phyloP scores from a whole-genome alignment of 164 flowering plant species.

The Piper longum region DNA sequence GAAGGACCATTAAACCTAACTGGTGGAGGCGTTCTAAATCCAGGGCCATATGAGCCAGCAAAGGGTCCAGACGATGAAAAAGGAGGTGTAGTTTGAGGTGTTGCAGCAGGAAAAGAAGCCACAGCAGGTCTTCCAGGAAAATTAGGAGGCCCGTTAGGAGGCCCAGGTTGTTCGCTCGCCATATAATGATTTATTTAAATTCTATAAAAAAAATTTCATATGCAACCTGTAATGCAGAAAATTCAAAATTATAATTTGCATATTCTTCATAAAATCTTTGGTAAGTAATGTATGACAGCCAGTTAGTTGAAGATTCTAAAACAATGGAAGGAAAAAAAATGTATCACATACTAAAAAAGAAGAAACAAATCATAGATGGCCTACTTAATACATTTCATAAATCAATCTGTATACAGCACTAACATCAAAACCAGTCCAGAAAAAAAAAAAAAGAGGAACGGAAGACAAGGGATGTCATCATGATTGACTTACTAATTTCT shows the following conservation, averaged over 20 bases:
- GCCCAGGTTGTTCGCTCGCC: slow-evolving; percentile 18
- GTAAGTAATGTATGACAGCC: too few relatives aligned
- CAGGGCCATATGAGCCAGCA: slow-evolving; percentile 22
- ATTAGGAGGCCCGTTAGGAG: slow-evolving; percentile 13
- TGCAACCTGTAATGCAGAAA: slow-evolving; percentile 1
- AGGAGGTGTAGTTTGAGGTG: slow-evolving; percentile 36
- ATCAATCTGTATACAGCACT: too few relatives aligned
- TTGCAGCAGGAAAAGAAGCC: slow-evolving; percentile 41
- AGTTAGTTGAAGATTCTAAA: too few relatives aligned
- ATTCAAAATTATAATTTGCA: not conserved
- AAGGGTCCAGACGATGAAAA: slow-evolving; percentile 24
- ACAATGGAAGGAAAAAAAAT: too few relatives aligned
- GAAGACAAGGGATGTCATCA: too few relatives aligned
- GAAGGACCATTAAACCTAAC: slow-evolving; percentile 35
- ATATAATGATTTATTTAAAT: slow-evolving; percentile 21
- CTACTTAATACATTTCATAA: too few relatives aligned
- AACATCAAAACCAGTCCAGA: too few relatives aligned
- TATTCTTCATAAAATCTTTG: too few relatives aligned
- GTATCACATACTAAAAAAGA: too few relatives aligned
- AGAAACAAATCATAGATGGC: too few relatives aligned
- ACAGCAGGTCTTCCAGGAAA: slow-evolving; percentile 32
- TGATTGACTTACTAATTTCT: too few relatives aligned
- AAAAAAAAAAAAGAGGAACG: too few relatives aligned
- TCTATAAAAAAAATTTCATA: slow-evolving; percentile 17
- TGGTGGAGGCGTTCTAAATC: slow-evolving; percentile 27